Conservation (phyloP, 2,329 filamentous ascomycete species). For the Colletotrichum sp. region DNA sequence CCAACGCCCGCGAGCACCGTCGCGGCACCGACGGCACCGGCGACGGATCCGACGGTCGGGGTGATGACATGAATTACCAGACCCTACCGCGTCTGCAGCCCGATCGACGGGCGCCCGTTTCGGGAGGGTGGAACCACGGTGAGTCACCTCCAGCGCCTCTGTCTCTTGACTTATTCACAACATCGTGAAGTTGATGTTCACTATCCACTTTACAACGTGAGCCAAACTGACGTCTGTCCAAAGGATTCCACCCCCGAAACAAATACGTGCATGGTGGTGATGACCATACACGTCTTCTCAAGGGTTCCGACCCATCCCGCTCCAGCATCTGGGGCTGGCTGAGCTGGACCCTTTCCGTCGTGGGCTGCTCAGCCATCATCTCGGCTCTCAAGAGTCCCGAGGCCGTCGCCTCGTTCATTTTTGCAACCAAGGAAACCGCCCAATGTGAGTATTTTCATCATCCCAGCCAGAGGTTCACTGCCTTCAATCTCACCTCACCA, state of each 20-base stretch:
- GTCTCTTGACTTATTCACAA: not conserved
- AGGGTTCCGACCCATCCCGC: constrained; percentile 28
- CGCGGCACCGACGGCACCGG: constrained; percentile 38
- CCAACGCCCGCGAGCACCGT: constrained; percentile 52
- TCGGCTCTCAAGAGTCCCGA: constrained; percentile 24
- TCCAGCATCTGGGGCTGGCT: constrained; percentile 43
- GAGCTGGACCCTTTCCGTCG: constrained; percentile 46
- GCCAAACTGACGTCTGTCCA: not conserved
- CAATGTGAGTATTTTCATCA: not conserved
- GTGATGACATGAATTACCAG: constrained; percentile 22
- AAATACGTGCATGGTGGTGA: constrained; percentile 39
- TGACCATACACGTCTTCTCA: constrained; percentile 39
- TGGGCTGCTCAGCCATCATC: constrained; percentile 37
- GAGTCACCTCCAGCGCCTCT: not conserved
- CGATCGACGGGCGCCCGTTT: constrained; percentile 15
- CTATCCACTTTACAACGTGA: not conserved
- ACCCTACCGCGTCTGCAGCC: constrained; percentile 15
- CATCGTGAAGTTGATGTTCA: not conserved
- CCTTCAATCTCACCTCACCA: not conserved
- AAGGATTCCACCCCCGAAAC: constrained; percentile 21
- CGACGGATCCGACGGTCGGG: constrained; percentile 16
- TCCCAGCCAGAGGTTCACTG: not conserved
- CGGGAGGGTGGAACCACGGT: constrained; percentile 20
- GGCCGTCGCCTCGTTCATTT: constrained; percentile 9
- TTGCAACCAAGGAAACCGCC: not conserved